Base-by-base conservation (phyloP, 768 basidiomycete species). In the Lanmaoa rubissima region DNA sequence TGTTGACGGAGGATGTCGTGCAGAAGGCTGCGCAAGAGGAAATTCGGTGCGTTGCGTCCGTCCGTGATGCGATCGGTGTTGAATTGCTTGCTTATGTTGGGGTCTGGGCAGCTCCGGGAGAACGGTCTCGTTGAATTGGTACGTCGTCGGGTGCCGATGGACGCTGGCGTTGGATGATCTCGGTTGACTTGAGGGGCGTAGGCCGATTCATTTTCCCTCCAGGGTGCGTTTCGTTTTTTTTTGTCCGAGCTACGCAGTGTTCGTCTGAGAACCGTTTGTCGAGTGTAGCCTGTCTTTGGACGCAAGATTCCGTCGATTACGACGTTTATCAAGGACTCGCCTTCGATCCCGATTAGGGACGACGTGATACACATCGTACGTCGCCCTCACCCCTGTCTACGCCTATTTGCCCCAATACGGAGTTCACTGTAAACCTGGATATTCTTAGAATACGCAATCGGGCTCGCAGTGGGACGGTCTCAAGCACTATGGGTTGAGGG, bases 381-480 rank as follows among this genome's bases (percentile, higher is more conserved):
- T 56, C 12, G 16, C 24, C 42, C 5, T n/a, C 14, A 9, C 12
- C 17, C 28, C 14, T 14, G 12, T n/a, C n/a, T 24, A 1, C 24
- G 3, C 36, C 4, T 0, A 10, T 28, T 26, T 16, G 16, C 16
- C 36, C 7, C 7, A 14, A 12, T n/a, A 24, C 21, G 21, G 21
- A 24, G 21, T 2, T 2, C 21, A 24, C 21, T 24, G 21, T 24
- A 24, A 24, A 24, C 21, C 21, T 24, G 28, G 8, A 0, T 19
- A 9, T 35, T 14, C 7, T 26, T 41, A 87, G 86, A 87, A 88
- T 60, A 85, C 86, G 0, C 87, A 88, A 71, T 85, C 85, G 0
- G 84, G 86, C 10, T 78, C 84, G 5, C 86, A 88, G 61, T 87
- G 86, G 86, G 86, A 88, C 61, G 85, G 86, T 9, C 53, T 87